Evolutionary conservation across 2,329 filamentous ascomycete genomes (phyloP), one percentile per base, ranked within the genome.

Genomic region (Elsinoe batatas): DNA sequence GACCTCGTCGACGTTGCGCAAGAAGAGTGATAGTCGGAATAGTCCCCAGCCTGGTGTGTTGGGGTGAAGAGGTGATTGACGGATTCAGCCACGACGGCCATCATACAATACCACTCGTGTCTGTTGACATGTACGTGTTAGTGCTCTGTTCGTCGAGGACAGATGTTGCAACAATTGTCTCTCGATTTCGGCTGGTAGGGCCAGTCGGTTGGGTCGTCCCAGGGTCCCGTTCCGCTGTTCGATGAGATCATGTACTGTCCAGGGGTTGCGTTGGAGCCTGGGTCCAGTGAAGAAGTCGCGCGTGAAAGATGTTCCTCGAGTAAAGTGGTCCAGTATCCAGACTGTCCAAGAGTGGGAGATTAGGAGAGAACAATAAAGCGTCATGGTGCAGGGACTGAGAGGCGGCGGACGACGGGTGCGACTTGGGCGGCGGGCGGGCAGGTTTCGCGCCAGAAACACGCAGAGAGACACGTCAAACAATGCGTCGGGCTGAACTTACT

Each of bases 61-160:
- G 64, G 63, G 46, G 60, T 60, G 59, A 67, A 67, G 63, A 83
- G 77, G 73, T 88, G 83, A 71, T 87, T 80, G 72, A 83, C 82
- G 74, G 83, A 83, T 76, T 91, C 88, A 73, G 81, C 71, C 66
- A 81, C 72, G 63, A 82, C 38, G 38, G 53, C 53, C 53, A 55
- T 55, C 37, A 55, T 55, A 44, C 53, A 55, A 55, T 22, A 30
- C 18, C 17, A 55, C 20, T 18, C 13, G 53, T 37, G 32, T 37
- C 38, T 55, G 30, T 26, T 30, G 22, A 22, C 32, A 37, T 44
- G 17, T 37, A 55, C 53, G 20, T 36, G 53, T 55, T 36, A 47
- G 40, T 46, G 26, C 4, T 8, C n/a, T 20, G 37, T n/a, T 54
- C 35, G 37, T 32, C 30, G 51, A 30, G 26, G 30, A 40, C 36